A percentile compares a stretch with the other conserved stretches of the same genome.
Conservation (phyloP, 2,329 filamentous ascomycete genomes). For the Furcasterigmium sp. region DNA sequence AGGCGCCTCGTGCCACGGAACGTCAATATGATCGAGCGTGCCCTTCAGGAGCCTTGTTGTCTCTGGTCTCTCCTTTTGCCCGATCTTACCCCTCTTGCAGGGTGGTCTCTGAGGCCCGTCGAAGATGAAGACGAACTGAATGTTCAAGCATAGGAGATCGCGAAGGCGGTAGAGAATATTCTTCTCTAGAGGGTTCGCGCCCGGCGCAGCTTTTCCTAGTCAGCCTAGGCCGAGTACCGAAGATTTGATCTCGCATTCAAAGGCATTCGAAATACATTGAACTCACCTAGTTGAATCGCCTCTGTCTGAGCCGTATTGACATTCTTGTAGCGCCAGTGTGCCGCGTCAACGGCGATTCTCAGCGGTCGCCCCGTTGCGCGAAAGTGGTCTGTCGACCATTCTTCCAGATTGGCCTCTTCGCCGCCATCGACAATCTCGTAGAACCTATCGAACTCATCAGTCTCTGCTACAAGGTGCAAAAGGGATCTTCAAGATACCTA, state of each 20-base stretch:
- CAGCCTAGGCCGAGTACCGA: background rate
- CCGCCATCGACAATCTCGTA: background rate
- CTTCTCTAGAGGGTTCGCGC: background rate
- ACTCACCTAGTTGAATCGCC: background rate
- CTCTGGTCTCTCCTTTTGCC: background rate
- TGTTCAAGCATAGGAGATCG: conserved; percentile 39
- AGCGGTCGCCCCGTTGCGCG: background rate
- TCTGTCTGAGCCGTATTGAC: background rate
- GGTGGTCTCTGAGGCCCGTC: conserved; percentile 38
- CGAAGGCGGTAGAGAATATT: conserved; percentile 2
- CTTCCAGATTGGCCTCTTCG: background rate
- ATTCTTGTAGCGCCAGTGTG: conserved; percentile 2
- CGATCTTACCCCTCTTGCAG: too few species aligned
- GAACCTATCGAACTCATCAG: too few species aligned
- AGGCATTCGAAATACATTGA: too few species aligned
- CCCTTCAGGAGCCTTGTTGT: conserved; percentile 19
- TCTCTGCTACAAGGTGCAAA: too few species aligned
- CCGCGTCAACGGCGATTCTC: background rate
- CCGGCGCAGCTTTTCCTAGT: background rate
- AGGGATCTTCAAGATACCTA: too few species aligned
- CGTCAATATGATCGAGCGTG: conserved; percentile 27
- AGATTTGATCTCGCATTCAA: too few species aligned
- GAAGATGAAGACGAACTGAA: conserved; percentile 49
- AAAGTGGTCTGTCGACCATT: background rate
- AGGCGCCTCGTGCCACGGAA: conserved; percentile 37